A percentile compares a stretch with the other conserved stretches of the same genome.
phyloP scores from a whole-genome alignment of 1,284 basidiomycete genomes.

The Hypsizygus ulmarius region DNA sequence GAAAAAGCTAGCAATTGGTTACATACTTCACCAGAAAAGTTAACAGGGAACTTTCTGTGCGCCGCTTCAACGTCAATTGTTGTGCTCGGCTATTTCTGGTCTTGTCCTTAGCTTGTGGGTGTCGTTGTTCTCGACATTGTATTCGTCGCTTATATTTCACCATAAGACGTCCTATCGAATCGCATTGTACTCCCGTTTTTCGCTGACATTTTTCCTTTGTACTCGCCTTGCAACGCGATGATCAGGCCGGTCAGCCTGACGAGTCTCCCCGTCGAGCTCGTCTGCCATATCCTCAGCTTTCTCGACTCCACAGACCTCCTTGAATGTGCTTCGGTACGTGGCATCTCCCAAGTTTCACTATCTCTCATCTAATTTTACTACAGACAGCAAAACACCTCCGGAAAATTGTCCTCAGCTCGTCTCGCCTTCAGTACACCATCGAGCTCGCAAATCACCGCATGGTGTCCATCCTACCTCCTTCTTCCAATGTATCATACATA shows the following conservation, averaged over 20 bases:
- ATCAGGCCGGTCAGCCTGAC: slow-evolving; percentile 21
- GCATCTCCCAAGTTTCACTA: background rate
- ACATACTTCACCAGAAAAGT: no score
- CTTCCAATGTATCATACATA: slow-evolving; percentile 30
- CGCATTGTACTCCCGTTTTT: background rate
- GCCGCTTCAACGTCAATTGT: no score
- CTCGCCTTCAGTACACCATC: slow-evolving; percentile 43
- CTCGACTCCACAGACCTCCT: slow-evolving; percentile 38
- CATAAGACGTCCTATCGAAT: no score
- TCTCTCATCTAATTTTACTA: slow-evolving; percentile 10
- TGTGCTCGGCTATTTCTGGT: slow-evolving; percentile 7
- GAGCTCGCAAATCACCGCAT: slow-evolving; percentile 45
- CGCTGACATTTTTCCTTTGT: background rate
- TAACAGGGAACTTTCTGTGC: no score
- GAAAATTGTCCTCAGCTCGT: slow-evolving; percentile 37
- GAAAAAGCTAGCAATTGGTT: no score
- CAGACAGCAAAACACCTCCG: slow-evolving; percentile 40
- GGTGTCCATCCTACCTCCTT: slow-evolving; percentile 31
- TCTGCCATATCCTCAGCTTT: slow-evolving; percentile 37
- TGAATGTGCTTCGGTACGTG: slow-evolving; percentile 31
- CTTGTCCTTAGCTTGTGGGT: background rate
- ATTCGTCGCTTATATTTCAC: background rate
- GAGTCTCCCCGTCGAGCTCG: slow-evolving; percentile 42
- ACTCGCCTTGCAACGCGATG: slow-evolving; percentile 15
- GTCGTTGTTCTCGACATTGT: background rate